Evolutionary conservation across 208 protist species (phyloP), one percentile per base, ranked within the genome.

Genomic region (Trypanosoma cruzi): DNA sequence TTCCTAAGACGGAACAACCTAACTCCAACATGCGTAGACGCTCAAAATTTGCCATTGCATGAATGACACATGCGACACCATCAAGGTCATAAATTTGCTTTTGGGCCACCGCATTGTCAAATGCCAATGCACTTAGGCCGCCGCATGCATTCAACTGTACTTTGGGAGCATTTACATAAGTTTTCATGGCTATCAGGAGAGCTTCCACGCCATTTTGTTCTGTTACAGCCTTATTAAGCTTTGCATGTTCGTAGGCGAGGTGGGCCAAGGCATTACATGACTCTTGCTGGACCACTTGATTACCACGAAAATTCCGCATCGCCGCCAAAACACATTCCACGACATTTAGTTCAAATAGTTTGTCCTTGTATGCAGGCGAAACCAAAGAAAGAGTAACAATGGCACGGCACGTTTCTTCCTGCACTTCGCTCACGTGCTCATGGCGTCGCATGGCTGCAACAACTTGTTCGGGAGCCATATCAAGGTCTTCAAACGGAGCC

Each of bases 241-340:
- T 77, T 20, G 78, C 73, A 64, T 94, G 87, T 76, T 97, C 93
- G 73, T 97, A 97, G 28, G 90, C 89, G 14, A 97, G 77, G 66
- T 97, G 93, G 4, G 93, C 93, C 54, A 97, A 71, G 6, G 93
- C 93, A 68, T 96, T 97, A 83, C 90, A 96, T 49, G 87, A 87
- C 75, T 96, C 93, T 81, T 96, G 90, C 71, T 96, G 90, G 61
- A 96, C 85, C 29, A 94, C 81, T 65, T 90, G 88, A 28, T 75
- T 71, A 49, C 79, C 71, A 31, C 81, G 81, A 65, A 94, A 96
- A 63, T 90, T 85, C 22, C 73, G 69, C 81, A 97, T 88, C 16
- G 88, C 92, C 8, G 81, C 69, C 20, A 95, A 62, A 56, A 95
- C 89, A 22, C 70, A 84, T 26, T 93, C 86, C 18, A 86, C 88